A percentile compares a stretch with the other conserved stretches of the same genome.
Conservation (phyloP, 345 rosid genomes). For the Eucalyptus cloeziana region DNA sequence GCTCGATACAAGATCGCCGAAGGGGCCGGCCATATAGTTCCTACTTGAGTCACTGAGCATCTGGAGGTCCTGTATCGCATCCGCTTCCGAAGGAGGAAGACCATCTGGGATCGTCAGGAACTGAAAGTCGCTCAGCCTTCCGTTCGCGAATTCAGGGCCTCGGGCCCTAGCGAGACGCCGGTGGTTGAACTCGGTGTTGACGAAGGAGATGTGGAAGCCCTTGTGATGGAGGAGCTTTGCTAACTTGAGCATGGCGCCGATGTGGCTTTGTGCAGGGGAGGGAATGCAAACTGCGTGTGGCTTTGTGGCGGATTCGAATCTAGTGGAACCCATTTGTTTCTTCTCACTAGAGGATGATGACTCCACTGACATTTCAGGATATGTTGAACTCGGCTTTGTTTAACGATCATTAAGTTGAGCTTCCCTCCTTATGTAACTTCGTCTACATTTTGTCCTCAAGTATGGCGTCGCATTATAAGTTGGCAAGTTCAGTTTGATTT, state of each 20-base stretch:
- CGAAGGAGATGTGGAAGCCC: conserved; percentile 9
- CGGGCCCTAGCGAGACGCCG: background rate
- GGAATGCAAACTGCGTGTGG: conserved; percentile 6
- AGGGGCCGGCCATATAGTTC: background rate
- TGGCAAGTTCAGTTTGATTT: background rate
- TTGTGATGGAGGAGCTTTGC: conserved; percentile 7
- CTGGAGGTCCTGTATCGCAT: background rate
- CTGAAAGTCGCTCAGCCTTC: background rate
- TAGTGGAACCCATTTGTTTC: background rate
- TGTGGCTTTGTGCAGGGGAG: conserved; percentile 1
- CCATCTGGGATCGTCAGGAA: conserved; percentile 3
- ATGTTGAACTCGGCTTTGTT: background rate
- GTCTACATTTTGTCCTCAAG: background rate
- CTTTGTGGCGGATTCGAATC: background rate
- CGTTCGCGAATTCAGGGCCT: background rate
- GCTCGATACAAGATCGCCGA: background rate
- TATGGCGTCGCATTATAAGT: background rate
- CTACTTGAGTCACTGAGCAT: background rate
- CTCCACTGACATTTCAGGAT: background rate
- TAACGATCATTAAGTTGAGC: background rate
- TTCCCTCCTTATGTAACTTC: background rate
- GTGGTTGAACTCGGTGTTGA: conserved; percentile 5
- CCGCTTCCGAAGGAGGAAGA: background rate
- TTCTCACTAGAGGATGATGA: background rate
- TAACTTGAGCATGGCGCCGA: conserved; percentile 1